Evolutionary conservation across 345 rosid species (phyloP), one percentile per base, ranked within the genome.

Genomic region (Pseudoturritis turrita): DNA sequence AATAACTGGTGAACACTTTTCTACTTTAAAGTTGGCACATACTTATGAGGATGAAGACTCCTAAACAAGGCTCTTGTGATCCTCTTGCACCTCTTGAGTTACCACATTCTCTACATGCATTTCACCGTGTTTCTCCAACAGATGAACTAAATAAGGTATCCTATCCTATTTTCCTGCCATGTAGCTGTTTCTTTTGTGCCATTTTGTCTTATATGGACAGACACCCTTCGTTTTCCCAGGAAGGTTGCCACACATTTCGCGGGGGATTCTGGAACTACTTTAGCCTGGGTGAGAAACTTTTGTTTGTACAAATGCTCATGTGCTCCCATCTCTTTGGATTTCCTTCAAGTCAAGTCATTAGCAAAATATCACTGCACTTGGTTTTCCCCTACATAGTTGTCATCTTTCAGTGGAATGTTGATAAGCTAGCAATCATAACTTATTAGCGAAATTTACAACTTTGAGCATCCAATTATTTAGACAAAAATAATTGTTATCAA

Each of bases 261-360:
- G 97, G 99, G 13, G 97, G 99, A 59, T 91, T 91, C 83, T 95
- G 99, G 97, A 95, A 91, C 78, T 91, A 95, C 84, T 95, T 91
- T 73, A 95, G 97, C 82, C 81, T 95, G 81, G 99, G 97, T 95
- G 77, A 82, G 88, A 79, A 5, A 54, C n/a, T 65, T 46, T 53
- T 52, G 5, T 25, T 23, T 26, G 13, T 23, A 15, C 23, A 3
- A 21, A 47, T 19, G 23, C 49, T 36, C 64, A 15, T 46, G 33
- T 70, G 49, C 58, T 71, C 26, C 36, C 17, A 46, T 56, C 10
- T 56, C 40, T 51, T 52, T 71, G 22, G 39, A 7, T 44, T 43
- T 40, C 10, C 23, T 10, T 33, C 23, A 15, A 55, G 15, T 15
- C 54, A 25, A 3, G 0, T 2, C 10, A 45, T 56, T 21, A 13